Evolutionary conservation across 345 rosid species (phyloP).

Genomic region (Rhizophora mangle): DNA sequence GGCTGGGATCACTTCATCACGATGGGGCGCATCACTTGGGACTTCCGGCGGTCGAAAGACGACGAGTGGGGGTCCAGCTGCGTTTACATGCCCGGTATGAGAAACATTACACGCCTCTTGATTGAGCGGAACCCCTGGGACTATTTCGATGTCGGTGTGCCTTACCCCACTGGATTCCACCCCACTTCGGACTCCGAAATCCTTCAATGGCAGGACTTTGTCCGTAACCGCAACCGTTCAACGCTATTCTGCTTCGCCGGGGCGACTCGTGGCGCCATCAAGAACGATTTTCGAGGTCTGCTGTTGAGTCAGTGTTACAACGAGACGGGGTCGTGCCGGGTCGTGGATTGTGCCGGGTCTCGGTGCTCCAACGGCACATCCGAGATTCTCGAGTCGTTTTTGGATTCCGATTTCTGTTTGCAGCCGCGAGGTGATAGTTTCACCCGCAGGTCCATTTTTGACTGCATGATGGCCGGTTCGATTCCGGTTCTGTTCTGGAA

Average conservation of each 20-base stretch:
- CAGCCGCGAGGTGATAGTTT: conserved; percentile 98
- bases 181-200: conserved; percentile 72
- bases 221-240: conserved; percentile 48
- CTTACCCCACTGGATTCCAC: conserved; percentile 99
- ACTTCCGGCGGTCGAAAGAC: conserved; percentile 73
- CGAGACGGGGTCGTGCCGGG: conserved; percentile 48
- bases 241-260: conserved; percentile 92
- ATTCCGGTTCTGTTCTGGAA: conserved; percentile 96
- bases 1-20: conserved; percentile 96
- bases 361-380: conserved; percentile 77
- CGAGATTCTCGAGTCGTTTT: conserved; percentile 64
- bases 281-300: conserved; percentile 72
- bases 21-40: conserved; percentile 99
- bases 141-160: conserved; percentile 86
- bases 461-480: conserved; percentile 94
- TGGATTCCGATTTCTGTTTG: conserved; percentile 76
- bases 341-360: conserved; percentile 55
- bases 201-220: conserved; percentile 71
- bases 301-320: conserved; percentile 60
- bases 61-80: conserved; percentile 94
- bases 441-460: conserved; percentile 87
- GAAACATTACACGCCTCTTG: conserved; percentile 87
- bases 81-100: conserved; percentile 68
- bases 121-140: conserved; percentile 99
- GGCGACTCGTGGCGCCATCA: conserved; percentile 55